Base-by-base conservation (phyloP, 2,329 filamentous ascomycete species). In the Neobulgaria alba region DNA sequence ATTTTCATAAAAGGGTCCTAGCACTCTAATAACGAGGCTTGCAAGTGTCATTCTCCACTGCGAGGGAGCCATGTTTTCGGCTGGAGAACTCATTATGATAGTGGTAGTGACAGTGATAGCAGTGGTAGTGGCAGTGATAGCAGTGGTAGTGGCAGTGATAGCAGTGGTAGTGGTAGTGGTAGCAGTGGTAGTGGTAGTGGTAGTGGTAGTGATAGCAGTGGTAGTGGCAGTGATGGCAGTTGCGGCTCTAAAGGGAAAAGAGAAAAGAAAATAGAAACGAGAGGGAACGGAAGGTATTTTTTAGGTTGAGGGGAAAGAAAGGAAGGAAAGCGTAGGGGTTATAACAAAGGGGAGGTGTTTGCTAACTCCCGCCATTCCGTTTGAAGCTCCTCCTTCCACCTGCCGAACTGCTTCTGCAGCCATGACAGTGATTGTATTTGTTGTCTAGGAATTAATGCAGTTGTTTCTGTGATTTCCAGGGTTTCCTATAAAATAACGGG, bases 401-500 rank as follows among this genome's bases (percentile, higher is more conserved):
- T 38, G 30, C 35, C 21, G 23, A 43, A 39, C 41, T 39, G 41
- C 36, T 23, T 20, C 36, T 21, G 41, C 17, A 35, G 41, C 41
- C 41, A 43, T 43, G 30, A 38, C 32, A 43, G 31, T 43, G 36
- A 38, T 39, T 43, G 41, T 43, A 31, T 21, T 23, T 43, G 41
- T 39, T 21, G 41, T 39, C 31, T 43, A 43, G 41, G 21, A 43
- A 43, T 43, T 15, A 43, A 43, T 36, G 21, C n/a, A 39, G 41
- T 39, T 43, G 36, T 38, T 43, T 43, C 41, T 35, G 30, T 43
- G 31, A 31, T 39, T 36, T 43, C 36, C 36, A 38, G 38, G 30
- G 41, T 43, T 39, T 43, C 41, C 41, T 43, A 43, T 43, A 21
- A 43, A 39, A 43, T 43, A 43, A 43, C 19, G 38, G 12, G 41